Conservation (phyloP, 108 stramenopile genomes). For the Cylindrotheca closterium region DNA sequence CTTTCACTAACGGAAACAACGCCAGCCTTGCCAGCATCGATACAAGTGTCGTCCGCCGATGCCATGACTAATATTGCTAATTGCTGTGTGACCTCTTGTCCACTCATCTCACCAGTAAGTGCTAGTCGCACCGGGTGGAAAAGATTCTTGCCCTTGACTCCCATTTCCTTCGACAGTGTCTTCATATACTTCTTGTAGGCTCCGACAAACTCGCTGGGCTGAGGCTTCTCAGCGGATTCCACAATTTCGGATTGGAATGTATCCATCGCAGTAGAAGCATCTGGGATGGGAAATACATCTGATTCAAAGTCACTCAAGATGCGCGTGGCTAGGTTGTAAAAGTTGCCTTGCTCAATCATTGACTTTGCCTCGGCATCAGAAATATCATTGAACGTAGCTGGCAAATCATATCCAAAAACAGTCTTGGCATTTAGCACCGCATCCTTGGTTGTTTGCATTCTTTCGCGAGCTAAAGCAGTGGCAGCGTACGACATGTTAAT, state of each 20-base stretch:
- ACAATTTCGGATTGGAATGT: slow-evolving; percentile 77
- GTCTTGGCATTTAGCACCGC: slow-evolving; percentile 78
- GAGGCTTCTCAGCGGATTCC: slow-evolving; percentile 69
- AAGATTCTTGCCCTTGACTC: slow-evolving; percentile 87
- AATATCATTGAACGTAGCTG: slow-evolving; percentile 58
- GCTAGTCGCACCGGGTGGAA: slow-evolving; percentile 94
- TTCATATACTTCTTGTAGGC: slow-evolving; percentile 87
- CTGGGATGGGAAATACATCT: slow-evolving; percentile 63
- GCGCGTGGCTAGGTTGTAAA: slow-evolving; percentile 58
- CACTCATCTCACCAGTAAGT: slow-evolving; percentile 95
- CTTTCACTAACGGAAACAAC: slow-evolving; percentile 62
- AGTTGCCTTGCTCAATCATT: slow-evolving; percentile 82
- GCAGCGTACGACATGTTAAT: slow-evolving; percentile 69
- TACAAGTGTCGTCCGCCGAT: slow-evolving; percentile 45
- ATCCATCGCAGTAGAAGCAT: slow-evolving; percentile 46
- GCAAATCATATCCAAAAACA: slow-evolving; percentile 82
- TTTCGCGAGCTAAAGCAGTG: slow-evolving; percentile 82
- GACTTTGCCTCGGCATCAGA: slow-evolving; percentile 65
- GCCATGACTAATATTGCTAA: slow-evolving; percentile 76
- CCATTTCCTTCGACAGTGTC: slow-evolving; percentile 76
- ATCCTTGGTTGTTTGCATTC: slow-evolving; percentile 91
- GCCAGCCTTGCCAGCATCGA: slow-evolving; percentile 53
- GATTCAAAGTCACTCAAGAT: slow-evolving; percentile 53
- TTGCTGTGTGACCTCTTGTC: slow-evolving; percentile 96
- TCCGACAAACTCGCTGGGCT: slow-evolving; percentile 47